Percentiles rank a stretch among this genome's conserved stretches.
These are phyloP conservation scores for Kluyveromyces dobzhanskii DNA, from an alignment of 805 yeast species.

Conservation along the genomic window DNA sequence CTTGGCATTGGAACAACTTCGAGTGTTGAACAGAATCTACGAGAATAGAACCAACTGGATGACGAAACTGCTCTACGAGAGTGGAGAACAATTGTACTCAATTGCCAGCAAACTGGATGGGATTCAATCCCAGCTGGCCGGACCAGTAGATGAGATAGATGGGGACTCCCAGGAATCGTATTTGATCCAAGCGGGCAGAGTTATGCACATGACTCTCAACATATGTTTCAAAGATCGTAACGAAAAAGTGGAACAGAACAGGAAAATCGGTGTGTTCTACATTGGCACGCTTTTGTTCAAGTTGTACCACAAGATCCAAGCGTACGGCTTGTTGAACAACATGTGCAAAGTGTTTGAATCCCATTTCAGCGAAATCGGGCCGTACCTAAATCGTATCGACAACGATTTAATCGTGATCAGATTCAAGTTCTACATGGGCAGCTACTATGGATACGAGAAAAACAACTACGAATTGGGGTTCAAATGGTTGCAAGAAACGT, in stretches of 20 bases:
- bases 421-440: conserved; percentile 62
- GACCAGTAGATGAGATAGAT: conserved; percentile 11
- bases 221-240: conserved; percentile 72
- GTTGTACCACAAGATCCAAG: conserved; percentile 57
- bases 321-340: conserved; percentile 65
- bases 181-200: conserved; percentile 49
- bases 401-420: conserved; percentile 25
- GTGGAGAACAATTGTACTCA: conserved; percentile 14
- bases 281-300: conserved; percentile 63
- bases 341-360: conserved; percentile 61
- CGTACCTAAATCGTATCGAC: background rate
- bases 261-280: conserved; percentile 58
- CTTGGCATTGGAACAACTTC: conserved; percentile 34
- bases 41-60: conserved; percentile 49
- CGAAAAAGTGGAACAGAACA: conserved; percentile 39
- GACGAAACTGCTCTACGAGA: conserved; percentile 12
- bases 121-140: background rate
- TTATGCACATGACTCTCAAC: conserved; percentile 66
- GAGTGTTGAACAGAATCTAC: conserved; percentile 42
- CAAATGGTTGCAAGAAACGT: conserved; percentile 43
- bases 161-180: conserved; percentile 24
- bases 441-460: conserved; percentile 51
- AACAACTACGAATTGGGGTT: conserved; percentile 48
- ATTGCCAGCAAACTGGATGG: conserved; percentile 7
- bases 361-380: conserved; percentile 19